Percentiles rank a stretch among this genome's conserved stretches.
phyloP scores from a whole-genome alignment of 257 asterid species.

The Scutellaria barbata region DNA sequence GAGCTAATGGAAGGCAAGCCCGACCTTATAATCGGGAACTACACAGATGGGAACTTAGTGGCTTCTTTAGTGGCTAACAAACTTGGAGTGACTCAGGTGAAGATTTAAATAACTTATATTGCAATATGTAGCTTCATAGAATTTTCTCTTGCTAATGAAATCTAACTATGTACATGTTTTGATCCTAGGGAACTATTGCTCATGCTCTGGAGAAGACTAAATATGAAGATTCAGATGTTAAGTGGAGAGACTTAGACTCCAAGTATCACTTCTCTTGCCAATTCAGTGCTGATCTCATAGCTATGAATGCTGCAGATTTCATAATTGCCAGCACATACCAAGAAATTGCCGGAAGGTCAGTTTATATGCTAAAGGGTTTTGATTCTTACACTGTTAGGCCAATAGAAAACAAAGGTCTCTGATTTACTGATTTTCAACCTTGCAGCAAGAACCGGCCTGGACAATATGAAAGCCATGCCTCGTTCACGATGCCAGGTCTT shows the following conservation, averaged over 20 bases:
- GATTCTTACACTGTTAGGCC: conserved; percentile 17
- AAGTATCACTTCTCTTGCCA: conserved; percentile 90
- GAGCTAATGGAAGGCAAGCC: conserved; percentile 84
- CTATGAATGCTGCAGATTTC: conserved; percentile 90
- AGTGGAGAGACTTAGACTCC: conserved; percentile 70
- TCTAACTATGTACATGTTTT: conserved; percentile 19
- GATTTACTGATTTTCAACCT: conserved; percentile 31
- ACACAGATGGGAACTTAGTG: conserved; percentile 85
- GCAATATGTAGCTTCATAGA: neutral
- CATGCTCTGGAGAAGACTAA: conserved; percentile 93
- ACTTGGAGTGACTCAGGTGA: conserved; percentile 80
- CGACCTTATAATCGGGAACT: conserved; percentile 83
- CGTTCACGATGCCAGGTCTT: conserved; percentile 89
- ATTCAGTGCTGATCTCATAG: conserved; percentile 78
- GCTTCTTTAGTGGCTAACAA: conserved; percentile 78
- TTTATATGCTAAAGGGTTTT: conserved; percentile 3
- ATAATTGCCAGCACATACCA: conserved; percentile 84
- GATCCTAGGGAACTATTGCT: conserved; percentile 78
- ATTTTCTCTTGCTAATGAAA: neutral
- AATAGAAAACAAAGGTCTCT: conserved; percentile 21
- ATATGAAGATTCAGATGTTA: conserved; percentile 84
- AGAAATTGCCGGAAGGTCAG: conserved; percentile 94
- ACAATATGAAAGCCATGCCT: conserved; percentile 84
- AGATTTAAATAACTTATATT: conserved; percentile 16
- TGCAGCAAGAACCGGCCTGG: conserved; percentile 74